A percentile compares a stretch with the other conserved stretches of the same genome.
These are phyloP conservation scores for Acanthamoeba lenticulata DNA, from an alignment of 208 protist species.

Conservation along the genomic window DNA sequence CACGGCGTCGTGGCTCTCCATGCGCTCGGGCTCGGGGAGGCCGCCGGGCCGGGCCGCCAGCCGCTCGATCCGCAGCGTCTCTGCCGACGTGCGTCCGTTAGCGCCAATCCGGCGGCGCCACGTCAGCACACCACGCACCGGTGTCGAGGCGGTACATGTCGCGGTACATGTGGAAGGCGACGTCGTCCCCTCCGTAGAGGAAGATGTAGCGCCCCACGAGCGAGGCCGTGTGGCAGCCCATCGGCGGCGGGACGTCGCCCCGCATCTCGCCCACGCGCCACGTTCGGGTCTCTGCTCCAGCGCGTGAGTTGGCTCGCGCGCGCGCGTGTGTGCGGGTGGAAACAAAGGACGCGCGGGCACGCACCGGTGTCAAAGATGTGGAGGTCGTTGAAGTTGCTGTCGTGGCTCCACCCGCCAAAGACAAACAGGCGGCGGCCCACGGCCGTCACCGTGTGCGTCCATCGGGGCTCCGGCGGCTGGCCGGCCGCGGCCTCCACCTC, in stretches of 20 bases:
- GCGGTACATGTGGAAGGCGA: background rate
- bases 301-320: background rate
- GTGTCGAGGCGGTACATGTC: slow-evolving; percentile 35
- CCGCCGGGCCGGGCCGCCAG: background rate
- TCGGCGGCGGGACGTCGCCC: slow-evolving; percentile 22
- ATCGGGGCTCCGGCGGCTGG: background rate
- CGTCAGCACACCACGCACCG: no score
- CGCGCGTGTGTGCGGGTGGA: background rate
- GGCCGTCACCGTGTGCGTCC: background rate
- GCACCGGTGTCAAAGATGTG: slow-evolving; percentile 23
- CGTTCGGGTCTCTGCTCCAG: background rate
- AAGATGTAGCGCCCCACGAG: slow-evolving; percentile 6
- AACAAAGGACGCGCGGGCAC: background rate
- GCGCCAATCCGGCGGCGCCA: no score
- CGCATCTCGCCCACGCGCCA: background rate
- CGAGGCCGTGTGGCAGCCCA: slow-evolving; percentile 16
- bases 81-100: background rate
- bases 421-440: background rate
- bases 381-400: slow-evolving; percentile 23
- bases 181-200: background rate
- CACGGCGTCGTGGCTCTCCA: background rate
- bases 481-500: background rate
- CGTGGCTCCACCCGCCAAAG: background rate
- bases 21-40: background rate
- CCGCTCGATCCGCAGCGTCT: background rate